Evolutionary conservation across 129 eudicot genomes (phyloP).

Genomic region (Rutidosis leptorrhynchoides): DNA sequence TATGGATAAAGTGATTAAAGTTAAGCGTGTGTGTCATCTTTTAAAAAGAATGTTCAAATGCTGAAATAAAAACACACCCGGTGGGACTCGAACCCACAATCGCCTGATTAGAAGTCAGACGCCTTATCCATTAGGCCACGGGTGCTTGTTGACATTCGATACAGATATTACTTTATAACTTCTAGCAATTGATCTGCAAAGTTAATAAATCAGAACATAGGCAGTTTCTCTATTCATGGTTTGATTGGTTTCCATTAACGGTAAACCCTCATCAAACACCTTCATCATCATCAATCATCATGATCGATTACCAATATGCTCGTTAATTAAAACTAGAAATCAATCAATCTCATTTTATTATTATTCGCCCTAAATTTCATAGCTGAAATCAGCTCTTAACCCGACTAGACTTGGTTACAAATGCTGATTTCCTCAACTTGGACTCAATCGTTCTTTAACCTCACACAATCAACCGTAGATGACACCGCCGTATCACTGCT

Average conservation of each 20-base stretch:
- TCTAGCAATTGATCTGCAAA: too few species aligned
- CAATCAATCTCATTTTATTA: conserved; percentile 48
- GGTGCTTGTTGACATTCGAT: conserved; percentile 25
- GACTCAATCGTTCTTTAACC: conserved; percentile 55
- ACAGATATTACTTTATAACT: too few species aligned
- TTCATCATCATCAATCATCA: conserved; percentile 16
- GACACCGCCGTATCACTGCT: conserved; percentile 18
- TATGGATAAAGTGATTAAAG: too few species aligned
- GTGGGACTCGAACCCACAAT: conserved; percentile 99
- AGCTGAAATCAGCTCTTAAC: conserved; percentile 68
- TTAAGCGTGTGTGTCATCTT: too few species aligned
- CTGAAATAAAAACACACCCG: conserved; percentile 61
- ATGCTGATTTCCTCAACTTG: conserved; percentile 53
- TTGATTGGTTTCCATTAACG: too few species aligned
- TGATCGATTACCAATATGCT: conserved; percentile 8
- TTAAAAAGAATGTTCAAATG: too few species aligned
- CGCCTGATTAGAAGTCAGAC: conserved; percentile 76
- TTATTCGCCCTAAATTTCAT: conserved; percentile 64
- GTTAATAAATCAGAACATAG: too few species aligned
- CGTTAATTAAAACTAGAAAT: conserved; percentile 39
- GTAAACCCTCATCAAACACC: background rate
- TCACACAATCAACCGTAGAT: background rate
- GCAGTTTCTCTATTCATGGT: too few species aligned
- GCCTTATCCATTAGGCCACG: conserved; percentile 83
- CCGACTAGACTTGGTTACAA: conserved; percentile 62